These are phyloP conservation scores for Tetramitus jugosus DNA, from an alignment of 208 protist genomes.

Conservation along the genomic window DNA sequence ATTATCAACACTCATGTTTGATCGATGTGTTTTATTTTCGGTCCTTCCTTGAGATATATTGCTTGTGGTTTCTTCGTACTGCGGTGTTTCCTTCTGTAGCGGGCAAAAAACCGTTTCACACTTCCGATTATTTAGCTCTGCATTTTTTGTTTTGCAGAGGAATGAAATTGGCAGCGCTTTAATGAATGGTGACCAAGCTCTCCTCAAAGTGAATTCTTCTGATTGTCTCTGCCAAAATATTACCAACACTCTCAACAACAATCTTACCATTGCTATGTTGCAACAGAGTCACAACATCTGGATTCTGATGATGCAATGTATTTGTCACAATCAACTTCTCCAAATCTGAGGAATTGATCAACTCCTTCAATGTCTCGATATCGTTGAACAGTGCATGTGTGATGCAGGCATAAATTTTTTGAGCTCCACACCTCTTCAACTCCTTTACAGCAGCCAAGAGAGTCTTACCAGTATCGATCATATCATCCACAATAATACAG, in stretches of 20 bases:
- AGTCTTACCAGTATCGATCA: constrained; percentile 87
- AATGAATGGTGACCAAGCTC: too few species aligned
- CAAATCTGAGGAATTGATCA: constrained; percentile 66
- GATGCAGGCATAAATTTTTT: constrained; percentile 73
- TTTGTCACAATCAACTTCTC: constrained; percentile 77
- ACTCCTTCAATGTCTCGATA: constrained; percentile 59
- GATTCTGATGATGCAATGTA: constrained; percentile 58
- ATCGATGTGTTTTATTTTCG: too few species aligned
- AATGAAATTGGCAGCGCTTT: too few species aligned
- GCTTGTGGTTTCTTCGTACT: too few species aligned
- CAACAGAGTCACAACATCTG: neutral
- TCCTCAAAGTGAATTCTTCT: constrained; percentile 68
- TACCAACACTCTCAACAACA: constrained; percentile 64
- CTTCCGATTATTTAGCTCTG: too few species aligned
- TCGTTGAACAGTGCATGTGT: constrained; percentile 84
- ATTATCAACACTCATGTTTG: too few species aligned
- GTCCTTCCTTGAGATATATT: too few species aligned
- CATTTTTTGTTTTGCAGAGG: too few species aligned
- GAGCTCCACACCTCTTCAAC: constrained; percentile 75
- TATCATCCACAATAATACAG: constrained; percentile 89
- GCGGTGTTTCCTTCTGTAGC: too few species aligned
- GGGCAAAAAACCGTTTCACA: too few species aligned
- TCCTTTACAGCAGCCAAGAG: constrained; percentile 79
- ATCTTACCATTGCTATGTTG: constrained; percentile 47
- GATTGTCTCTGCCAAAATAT: constrained; percentile 70